Evolutionary conservation across 2,329 filamentous ascomycete species (phyloP), one percentile per base, ranked within the genome.

Genomic region (Fusarium dimerum): DNA sequence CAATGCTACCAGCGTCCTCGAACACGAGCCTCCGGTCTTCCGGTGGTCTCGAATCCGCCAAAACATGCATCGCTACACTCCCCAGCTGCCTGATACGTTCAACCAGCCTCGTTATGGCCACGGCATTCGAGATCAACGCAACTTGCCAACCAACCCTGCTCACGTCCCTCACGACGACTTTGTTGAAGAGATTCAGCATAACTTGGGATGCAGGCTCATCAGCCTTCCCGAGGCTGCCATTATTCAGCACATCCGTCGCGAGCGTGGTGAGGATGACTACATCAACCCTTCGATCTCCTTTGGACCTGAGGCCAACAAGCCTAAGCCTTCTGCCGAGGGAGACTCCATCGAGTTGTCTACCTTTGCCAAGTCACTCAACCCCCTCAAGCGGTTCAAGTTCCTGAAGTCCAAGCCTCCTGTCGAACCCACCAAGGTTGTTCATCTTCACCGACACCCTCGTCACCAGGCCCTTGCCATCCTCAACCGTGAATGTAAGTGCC

Each of bases 201-300:
- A 74, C 2, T 71, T 66, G 1, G 32, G 32, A 10, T 74, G 74
- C 36, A 65, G 66, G 10, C 63, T 75, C 12, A 68, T 75, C 43
- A 72, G 71, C 47, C 59, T 75, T 15, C 66, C 68, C 1, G 71
- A 73, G 36, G 72, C 72, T 13, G 70, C 71, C 2, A 64, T 64
- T 53, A 29, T 69, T 16, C 72, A 73, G 43, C 63, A 63, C 8
- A 60, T 66, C 20, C 67, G 71, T 17, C 54, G 68, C 40, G 63
- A 68, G 16, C 53, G 68, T 13, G 71, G 71, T 7, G 68, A 73
- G 43, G 71, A 73, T 48, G 72, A 74, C 36, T 70, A 73, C 43
- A 73, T 68, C 1, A 66, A 71, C 34, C 51, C 58, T 4, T 63
- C 57, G 3, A 52, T 55, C 2, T 65, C 62, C 0, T 72, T 72